Evolutionary conservation across 169 alveolate genomes (phyloP), one percentile per base, ranked within the genome.

Genomic region (Eimeria falciformis): DNA sequence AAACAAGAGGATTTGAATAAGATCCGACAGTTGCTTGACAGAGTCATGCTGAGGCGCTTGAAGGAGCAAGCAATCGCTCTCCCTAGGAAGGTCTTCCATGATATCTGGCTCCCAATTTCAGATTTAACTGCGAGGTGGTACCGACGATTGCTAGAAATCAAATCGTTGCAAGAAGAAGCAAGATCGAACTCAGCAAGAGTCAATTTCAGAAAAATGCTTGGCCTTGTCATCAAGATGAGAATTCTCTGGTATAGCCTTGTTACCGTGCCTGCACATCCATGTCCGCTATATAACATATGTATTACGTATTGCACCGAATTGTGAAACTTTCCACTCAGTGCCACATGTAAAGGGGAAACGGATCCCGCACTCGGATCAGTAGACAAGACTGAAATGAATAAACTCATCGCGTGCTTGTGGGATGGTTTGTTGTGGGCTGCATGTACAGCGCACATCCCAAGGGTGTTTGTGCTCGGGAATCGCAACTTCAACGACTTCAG

Each of bases 41-140:
- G 94, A 65, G 95, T 97, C 17, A 95, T 97, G 97, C 89, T 97
- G 53, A 90, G 99, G 87, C 91, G 99, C 11, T 89, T 96, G 46
- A 97, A 97, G 93, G 99, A 96, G 84, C 97, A 96, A 91, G 99
- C 97, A 5, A 95, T 97, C 37, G 95, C 96, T 12, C 93, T 97
- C 46, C 99, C 98, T 12, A 95, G 94, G 50, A 97, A 97, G 87
- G 91, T 95, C 43, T 95, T 96, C 93, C 98, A 96, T 71, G 97
- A 97, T 91, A 97, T 97, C 12, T 97, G 99, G 99, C 96, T 97
- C 43, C 99, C 99, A 0, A 85, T 97, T n/a, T 91, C 91, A 9
- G 90, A 69, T 7, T 46, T 88, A 43, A 88, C 79, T 29, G 94
- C 94, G 53, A 17, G 65, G 68, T 87, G 93, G 93, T 71, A 71